A percentile compares a stretch with the other conserved stretches of the same genome.
Conservation (phyloP, 345 rosid species). For the Hibiscus trionum region DNA sequence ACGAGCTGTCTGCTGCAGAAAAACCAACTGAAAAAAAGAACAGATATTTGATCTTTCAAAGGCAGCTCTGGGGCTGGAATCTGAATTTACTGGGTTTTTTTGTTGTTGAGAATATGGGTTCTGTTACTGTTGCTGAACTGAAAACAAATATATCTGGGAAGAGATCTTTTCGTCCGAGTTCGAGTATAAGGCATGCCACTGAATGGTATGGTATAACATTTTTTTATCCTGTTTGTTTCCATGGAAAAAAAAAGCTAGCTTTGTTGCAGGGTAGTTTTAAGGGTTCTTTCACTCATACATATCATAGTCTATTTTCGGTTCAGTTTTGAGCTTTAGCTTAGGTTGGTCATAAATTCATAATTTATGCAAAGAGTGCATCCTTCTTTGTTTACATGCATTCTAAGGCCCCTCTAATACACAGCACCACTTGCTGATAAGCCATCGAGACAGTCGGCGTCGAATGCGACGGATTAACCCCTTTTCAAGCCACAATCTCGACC, state of each 20-base stretch:
- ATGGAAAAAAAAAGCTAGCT: background rate
- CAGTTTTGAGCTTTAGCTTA: background rate
- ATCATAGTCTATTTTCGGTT: background rate
- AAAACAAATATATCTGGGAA: slow-evolving; percentile 84
- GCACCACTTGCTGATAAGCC: slow-evolving; percentile 4
- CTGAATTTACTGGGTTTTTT: background rate
- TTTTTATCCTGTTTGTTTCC: background rate
- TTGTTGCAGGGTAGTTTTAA: slow-evolving; percentile 6
- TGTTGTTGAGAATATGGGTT: slow-evolving; percentile 51
- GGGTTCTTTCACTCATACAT: background rate
- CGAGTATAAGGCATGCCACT: slow-evolving; percentile 48
- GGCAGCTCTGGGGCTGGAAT: background rate
- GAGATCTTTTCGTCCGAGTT: slow-evolving; percentile 58
- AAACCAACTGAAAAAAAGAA: slow-evolving; percentile 3
- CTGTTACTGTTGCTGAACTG: slow-evolving; percentile 63
- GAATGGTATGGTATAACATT: slow-evolving; percentile 55
- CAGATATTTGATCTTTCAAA: background rate
- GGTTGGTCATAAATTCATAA: background rate
- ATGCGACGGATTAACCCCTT: slow-evolving; percentile 11
- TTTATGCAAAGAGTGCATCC: background rate
- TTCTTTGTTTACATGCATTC: background rate
- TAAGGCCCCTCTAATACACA: slow-evolving; percentile 1
- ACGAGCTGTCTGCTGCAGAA: slow-evolving; percentile 8
- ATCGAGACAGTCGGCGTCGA: background rate
- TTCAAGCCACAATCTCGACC: slow-evolving; percentile 16